These are phyloP conservation scores for Syncephalis plumigaleata DNA, from an alignment of 371 early-diverging fungal genomes.

Conservation along the genomic window DNA sequence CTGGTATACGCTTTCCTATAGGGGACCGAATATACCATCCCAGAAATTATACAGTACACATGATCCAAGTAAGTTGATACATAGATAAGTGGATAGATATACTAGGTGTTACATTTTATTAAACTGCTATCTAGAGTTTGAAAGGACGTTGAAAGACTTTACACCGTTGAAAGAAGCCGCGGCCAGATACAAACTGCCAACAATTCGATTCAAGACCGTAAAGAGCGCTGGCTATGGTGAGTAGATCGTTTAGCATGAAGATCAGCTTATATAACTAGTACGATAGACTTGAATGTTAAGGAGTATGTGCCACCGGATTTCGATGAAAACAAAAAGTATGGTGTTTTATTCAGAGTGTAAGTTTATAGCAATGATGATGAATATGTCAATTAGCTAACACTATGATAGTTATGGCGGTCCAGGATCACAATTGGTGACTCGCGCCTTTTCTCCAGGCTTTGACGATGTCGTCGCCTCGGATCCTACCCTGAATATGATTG, in stretches of 20 bases:
- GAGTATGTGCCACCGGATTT: slow-evolving; percentile 73
- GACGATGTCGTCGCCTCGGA: slow-evolving; percentile 43
- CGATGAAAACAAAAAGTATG: slow-evolving; percentile 48
- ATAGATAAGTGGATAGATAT: not conserved
- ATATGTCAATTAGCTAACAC: not conserved
- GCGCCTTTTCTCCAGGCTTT: slow-evolving; percentile 50
- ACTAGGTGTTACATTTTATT: not conserved
- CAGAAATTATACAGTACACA: slow-evolving; percentile 40
- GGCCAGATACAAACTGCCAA: slow-evolving; percentile 33
- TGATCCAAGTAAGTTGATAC: slow-evolving; percentile 11
- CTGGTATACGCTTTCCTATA: slow-evolving; percentile 57
- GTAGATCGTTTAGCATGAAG: not conserved
- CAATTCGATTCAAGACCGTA: slow-evolving; percentile 26
- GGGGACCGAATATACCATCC: slow-evolving; percentile 80
- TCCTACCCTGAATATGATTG: slow-evolving; percentile 27
- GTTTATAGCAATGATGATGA: not conserved
- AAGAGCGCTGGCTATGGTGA: slow-evolving; percentile 31
- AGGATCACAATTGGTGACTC: slow-evolving; percentile 66
- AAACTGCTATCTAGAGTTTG: slow-evolving; percentile 14
- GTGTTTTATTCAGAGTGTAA: slow-evolving; percentile 34
- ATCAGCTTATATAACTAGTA: not conserved
- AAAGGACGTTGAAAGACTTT: slow-evolving; percentile 35
- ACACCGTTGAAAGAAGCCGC: slow-evolving; percentile 17
- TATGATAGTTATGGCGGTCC: slow-evolving; percentile 80
- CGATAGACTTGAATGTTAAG: slow-evolving; percentile 64